Evolutionary conservation across 176 grass and related monocot species (phyloP).

Genomic region (Cenchrus fungigraminus): DNA sequence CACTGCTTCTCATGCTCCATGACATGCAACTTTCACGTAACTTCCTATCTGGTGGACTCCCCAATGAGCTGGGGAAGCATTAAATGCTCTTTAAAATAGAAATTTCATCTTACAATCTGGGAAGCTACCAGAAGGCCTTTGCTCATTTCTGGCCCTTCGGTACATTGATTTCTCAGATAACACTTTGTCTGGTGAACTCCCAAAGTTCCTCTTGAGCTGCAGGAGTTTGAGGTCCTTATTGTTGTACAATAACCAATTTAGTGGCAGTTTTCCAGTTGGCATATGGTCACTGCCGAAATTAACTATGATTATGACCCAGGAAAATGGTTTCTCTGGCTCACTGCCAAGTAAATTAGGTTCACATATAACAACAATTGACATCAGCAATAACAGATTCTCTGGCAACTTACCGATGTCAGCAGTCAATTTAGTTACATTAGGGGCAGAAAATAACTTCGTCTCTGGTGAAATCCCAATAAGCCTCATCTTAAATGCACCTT

Average conservation of each 20-base stretch:
- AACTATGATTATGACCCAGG: background rate
- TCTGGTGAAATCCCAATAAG: conserved; percentile 30
- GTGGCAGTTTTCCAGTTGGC: background rate
- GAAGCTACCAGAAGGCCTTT: conserved; percentile 1
- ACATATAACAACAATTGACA: conserved; percentile 9
- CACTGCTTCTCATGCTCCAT: background rate
- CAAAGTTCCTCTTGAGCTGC: background rate
- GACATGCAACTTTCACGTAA: background rate
- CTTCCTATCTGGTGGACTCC: background rate
- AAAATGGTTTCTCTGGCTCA: conserved; percentile 8
- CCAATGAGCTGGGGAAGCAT: background rate
- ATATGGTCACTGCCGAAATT: conserved; percentile 1
- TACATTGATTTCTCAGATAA: background rate
- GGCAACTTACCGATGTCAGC: background rate
- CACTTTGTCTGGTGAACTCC: background rate
- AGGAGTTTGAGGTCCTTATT: background rate
- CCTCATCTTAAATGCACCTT: background rate
- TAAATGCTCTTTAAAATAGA: background rate
- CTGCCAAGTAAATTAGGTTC: background rate
- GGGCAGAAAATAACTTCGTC: conserved; percentile 26
- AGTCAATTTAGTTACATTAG: background rate
- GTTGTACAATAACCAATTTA: background rate
- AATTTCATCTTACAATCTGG: background rate
- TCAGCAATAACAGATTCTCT: conserved; percentile 34
- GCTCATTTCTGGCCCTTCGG: background rate